Base-by-base conservation (phyloP, 352 stramenopile species). In the Phytopythium mirpurense region DNA sequence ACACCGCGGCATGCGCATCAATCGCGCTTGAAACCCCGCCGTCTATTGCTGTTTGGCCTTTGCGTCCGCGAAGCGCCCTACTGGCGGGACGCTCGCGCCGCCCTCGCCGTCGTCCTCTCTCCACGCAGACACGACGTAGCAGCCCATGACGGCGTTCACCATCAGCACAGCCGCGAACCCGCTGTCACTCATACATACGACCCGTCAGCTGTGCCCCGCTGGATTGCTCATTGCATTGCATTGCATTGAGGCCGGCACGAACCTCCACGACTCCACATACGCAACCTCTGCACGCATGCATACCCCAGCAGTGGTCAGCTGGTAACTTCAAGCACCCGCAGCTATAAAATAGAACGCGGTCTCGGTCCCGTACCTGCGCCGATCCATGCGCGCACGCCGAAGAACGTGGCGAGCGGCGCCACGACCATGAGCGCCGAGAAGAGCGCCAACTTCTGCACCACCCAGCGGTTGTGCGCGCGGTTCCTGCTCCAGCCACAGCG, bases 41-140 rank as follows among this genome's bases (percentile, higher is more conserved):
- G 12, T 48, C 45, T 78, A 74, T 68, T 79, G 55, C 54, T 78
- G 51, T 61, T 90, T 81, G 35, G 35, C 7, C 12, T 40, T 40
- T 36, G 51, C 26, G 49, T 70, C 82, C 12, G 65, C 66, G 51
- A 87, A 88, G 6, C 80, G 67, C 14, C 77, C 80, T 4, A 90
- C 77, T 4, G 73, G 63, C 18, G 73, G 77, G 26, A 37, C 16
- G 5, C 26, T 21, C n/a, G 59, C 65, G 18, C 65, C 60, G 47
- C 79, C 72, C 38, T 75, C 74, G 55, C 67, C 67, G 46, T 83
- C 70, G 31, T 88, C 67, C 34, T 89, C 80, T 41, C 67, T 64
- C 67, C 76, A 88, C 8, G 80, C 80, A 32, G 75, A 89, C 37
- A 89, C 48, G 60, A 93, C 74, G 52, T 93, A 93, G 2, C 88